phyloP scores from a whole-genome alignment of 306 rosid species.

The Clitoria ternatea region DNA sequence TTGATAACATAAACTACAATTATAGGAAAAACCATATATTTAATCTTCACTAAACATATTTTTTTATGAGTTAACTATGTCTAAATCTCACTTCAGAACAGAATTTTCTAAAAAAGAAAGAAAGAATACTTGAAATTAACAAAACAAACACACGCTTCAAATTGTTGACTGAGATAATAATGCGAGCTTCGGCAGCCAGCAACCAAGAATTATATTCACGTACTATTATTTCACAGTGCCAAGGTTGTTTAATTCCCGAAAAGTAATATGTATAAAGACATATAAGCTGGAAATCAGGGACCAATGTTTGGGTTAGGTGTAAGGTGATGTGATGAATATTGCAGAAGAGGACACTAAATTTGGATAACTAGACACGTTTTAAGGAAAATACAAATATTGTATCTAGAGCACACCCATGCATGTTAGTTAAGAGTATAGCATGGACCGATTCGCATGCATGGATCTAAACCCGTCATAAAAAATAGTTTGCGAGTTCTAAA shows the following conservation, averaged over 20 bases:
- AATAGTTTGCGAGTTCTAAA: too few relatives aligned
- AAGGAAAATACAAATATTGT: background rate
- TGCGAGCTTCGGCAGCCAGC: background rate
- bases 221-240: background rate
- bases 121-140: too few relatives aligned
- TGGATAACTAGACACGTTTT: conserved; percentile 2
- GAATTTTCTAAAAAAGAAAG: too few relatives aligned
- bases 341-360: background rate
- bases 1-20: too few relatives aligned
- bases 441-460: too few relatives aligned
- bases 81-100: too few relatives aligned
- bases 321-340: background rate
- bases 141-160: too few relatives aligned
- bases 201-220: background rate
- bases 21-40: too few relatives aligned
- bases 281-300: background rate
- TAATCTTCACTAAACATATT: too few relatives aligned
- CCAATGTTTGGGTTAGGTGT: background rate
- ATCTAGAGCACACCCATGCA: background rate
- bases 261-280: background rate
- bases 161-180: background rate
- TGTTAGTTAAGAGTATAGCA: too few relatives aligned
- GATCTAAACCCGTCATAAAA: too few relatives aligned
- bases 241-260: background rate
- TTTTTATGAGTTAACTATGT: too few relatives aligned